Base-by-base conservation (phyloP, 495 filamentous ascomycete genomes). In the Chaetomium cochliodes region DNA sequence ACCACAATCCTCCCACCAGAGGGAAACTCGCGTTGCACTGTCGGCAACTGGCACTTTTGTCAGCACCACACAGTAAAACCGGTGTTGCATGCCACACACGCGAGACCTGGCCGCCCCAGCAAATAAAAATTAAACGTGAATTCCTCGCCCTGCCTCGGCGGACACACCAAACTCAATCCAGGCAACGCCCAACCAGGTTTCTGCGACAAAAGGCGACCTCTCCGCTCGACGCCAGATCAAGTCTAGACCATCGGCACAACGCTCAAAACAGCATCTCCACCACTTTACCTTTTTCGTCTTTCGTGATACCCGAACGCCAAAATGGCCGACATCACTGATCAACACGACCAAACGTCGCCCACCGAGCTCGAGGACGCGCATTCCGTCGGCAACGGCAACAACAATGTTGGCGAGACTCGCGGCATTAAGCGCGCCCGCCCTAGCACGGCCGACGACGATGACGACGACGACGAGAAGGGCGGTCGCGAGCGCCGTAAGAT, bases 401-500 rank as follows among this genome's bases (percentile, higher is more conserved):
- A 79, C 72, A 62, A 74, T 63, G 76, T 75, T 64, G 80, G 81
- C 74, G 90, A 92, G 74, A 83, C 78, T 79, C 92, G 92, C 72
- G 91, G 91, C 76, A 84, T 90, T 79, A 98, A 98, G 84, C 93
- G 94, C 73, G 85, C 84, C 78, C 92, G 94, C 76, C 87, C 92
- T 68, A 86, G 87, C 70, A 81, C 85, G 22, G 86, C 86, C 64
- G 96, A 98, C 76, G 94, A 99, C 75, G 96, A 98, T 66, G 94
- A 99, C 72, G 94, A 99, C 67, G 94, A 98, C 71, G 93, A 97
- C 73, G 93, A 96, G 75, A 97, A 97, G 89, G 91, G 91, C 62
- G 92, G 92, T 74, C 96, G 94, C 82, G 94, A 99, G 86, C 88
- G 94, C 73, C 86, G 94, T 77, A 99, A 99, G 88, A 99, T 99